A percentile compares a stretch with the other conserved stretches of the same genome.
phyloP scores from a whole-genome alignment of 2,329 filamentous ascomycete species.

The Trichophyton benhamiae region DNA sequence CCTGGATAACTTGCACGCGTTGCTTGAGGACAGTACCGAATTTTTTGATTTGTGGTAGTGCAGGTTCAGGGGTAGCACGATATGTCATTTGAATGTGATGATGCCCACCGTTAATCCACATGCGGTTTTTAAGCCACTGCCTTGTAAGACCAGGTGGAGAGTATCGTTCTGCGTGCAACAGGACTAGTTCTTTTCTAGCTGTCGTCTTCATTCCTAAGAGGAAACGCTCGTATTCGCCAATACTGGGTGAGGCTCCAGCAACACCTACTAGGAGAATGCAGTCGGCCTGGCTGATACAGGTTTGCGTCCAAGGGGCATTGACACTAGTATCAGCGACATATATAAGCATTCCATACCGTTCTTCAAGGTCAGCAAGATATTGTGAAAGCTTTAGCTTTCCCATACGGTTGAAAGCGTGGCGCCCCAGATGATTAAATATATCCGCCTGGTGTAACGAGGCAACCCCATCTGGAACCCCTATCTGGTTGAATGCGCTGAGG shows the following conservation, averaged over 20 bases:
- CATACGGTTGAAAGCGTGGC: slow-evolving; percentile 95
- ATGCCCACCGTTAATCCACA: slow-evolving; percentile 97
- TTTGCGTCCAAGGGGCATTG: slow-evolving; percentile 96
- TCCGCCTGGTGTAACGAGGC: slow-evolving; percentile 86
- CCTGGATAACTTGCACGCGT: slow-evolving; percentile 83
- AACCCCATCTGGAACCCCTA: slow-evolving; percentile 78
- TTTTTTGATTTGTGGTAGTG: slow-evolving; percentile 60
- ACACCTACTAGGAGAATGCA: slow-evolving; percentile 87
- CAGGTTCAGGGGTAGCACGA: slow-evolving; percentile 60
- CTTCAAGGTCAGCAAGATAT: slow-evolving; percentile 90
- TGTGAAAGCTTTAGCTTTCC: slow-evolving; percentile 91
- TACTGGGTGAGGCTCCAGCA: slow-evolving; percentile 75
- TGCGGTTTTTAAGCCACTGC: slow-evolving; percentile 78
- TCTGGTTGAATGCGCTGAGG: slow-evolving; percentile 76
- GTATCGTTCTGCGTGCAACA: slow-evolving; percentile 81
- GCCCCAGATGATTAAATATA: slow-evolving; percentile 85
- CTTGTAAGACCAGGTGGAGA: slow-evolving; percentile 73
- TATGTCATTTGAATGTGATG: slow-evolving; percentile 96
- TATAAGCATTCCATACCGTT: slow-evolving; percentile 89
- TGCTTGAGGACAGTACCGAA: slow-evolving; percentile 82
- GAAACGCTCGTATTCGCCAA: slow-evolving; percentile 94
- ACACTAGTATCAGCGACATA: slow-evolving; percentile 96
- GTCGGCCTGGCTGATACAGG: slow-evolving; percentile 92
- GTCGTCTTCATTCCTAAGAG: slow-evolving; percentile 95
- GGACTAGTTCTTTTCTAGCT: slow-evolving; percentile 78